Conservation (phyloP, 2,329 filamentous ascomycete genomes). For the Pseudogymnoascus sp. region DNA sequence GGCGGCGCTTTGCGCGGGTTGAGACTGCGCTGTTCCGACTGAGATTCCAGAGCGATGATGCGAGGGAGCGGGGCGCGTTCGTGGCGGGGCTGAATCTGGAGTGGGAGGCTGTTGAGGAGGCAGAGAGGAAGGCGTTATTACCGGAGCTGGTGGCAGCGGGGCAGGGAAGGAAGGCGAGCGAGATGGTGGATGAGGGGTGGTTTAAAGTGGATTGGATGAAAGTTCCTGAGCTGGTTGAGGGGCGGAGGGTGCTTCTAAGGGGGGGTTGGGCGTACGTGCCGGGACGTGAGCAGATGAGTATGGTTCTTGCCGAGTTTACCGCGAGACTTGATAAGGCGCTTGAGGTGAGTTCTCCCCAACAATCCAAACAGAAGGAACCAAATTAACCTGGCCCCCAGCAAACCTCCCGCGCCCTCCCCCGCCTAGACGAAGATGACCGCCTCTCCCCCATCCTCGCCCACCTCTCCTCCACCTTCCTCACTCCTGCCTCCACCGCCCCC, state of each 20-base stretch:
- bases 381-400: conserved; percentile 41
- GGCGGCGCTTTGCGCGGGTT: conserved; percentile 73
- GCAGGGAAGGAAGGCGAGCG: conserved; percentile 31
- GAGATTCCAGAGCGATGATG: conserved; percentile 68
- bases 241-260: conserved; percentile 64
- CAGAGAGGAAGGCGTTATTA: conserved; percentile 52
- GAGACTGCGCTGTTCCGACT: conserved; percentile 86
- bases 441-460: conserved; percentile 67
- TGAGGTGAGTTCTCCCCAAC: conserved; percentile 50
- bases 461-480: conserved; percentile 91
- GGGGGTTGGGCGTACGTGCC: conserved; percentile 88
- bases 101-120: conserved; percentile 73
- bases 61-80: conserved; percentile 64
- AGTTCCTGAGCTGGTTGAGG: conserved; percentile 83
- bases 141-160: conserved; percentile 28
- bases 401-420: conserved; percentile 81
- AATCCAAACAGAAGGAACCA: background rate
- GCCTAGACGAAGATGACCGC: conserved; percentile 85
- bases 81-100: conserved; percentile 68
- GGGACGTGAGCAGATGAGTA: conserved; percentile 72
- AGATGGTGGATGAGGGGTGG: conserved; percentile 71
- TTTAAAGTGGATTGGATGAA: conserved; percentile 96
- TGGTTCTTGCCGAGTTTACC: conserved; percentile 84
- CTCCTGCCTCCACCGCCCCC: conserved; percentile 75
- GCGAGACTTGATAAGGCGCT: conserved; percentile 69